Conservation (phyloP, 108 stramenopile species). For the Nitzschia sp. region DNA sequence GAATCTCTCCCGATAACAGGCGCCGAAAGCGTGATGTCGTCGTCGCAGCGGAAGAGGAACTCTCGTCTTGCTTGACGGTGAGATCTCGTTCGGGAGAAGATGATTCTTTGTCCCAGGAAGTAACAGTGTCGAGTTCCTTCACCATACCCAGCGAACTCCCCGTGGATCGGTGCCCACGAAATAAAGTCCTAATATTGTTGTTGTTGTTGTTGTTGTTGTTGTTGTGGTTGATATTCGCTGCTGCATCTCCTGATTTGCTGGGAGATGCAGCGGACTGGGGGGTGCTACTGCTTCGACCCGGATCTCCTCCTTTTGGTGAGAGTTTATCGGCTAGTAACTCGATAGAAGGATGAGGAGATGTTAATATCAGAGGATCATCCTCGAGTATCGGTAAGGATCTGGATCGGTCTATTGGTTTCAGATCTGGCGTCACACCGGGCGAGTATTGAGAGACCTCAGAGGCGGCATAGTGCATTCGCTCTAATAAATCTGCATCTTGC, state of each 20-base stretch:
- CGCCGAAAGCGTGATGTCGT: slow-evolving; percentile 3
- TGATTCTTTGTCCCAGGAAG: not conserved
- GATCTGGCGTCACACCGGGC: slow-evolving; percentile 32
- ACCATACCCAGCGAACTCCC: not conserved
- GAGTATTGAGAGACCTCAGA: slow-evolving; percentile 44
- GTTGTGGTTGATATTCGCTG: not conserved
- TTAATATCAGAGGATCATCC: slow-evolving; percentile 10
- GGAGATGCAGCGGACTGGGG: not conserved
- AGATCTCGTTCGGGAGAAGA: not conserved
- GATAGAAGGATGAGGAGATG: not conserved
- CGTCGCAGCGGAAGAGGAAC: not conserved
- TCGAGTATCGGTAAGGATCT: slow-evolving; percentile 28
- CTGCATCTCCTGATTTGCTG: not conserved
- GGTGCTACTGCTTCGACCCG: not conserved
- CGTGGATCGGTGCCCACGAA: not conserved
- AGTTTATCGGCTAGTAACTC: not conserved
- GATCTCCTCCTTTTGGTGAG: not conserved
- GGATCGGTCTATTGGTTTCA: slow-evolving; percentile 30
- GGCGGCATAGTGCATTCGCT: slow-evolving; percentile 42
- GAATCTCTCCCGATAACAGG: slow-evolving; percentile 31
- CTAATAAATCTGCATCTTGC: slow-evolving; percentile 53
- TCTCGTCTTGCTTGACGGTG: not conserved
- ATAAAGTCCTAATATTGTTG: not conserved
- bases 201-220: not conserved
- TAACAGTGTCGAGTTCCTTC: not conserved